A percentile compares a stretch with the other conserved stretches of the same genome.
These are phyloP conservation scores for Camelina laxa DNA, from an alignment of 345 rosid genomes.

Conservation along the genomic window DNA sequence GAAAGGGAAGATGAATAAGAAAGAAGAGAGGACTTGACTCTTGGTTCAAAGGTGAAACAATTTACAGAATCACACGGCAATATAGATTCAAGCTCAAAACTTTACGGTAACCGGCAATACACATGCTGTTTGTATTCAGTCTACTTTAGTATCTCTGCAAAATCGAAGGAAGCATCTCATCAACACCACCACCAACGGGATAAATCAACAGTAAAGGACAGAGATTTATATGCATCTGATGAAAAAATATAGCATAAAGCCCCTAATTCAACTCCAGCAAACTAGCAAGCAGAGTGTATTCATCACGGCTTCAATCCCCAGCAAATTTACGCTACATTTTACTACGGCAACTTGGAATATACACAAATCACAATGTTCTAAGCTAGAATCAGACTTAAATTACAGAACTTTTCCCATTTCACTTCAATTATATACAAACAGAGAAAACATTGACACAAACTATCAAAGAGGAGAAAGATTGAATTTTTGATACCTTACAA, in stretches of 20 bases:
- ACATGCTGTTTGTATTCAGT: conserved; percentile 55
- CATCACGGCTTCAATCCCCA: not conserved
- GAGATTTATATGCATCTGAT: not conserved
- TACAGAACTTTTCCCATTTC: not conserved
- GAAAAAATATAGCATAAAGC: too few species aligned
- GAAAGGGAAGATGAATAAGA: conserved; percentile 18
- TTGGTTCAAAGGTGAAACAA: not conserved
- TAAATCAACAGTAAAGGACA: conserved; percentile 11
- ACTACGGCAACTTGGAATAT: conserved; percentile 1
- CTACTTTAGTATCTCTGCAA: conserved; percentile 34
- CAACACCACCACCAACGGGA: conserved; percentile 28
- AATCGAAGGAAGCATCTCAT: conserved; percentile 31
- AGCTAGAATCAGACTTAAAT: conserved; percentile 5
- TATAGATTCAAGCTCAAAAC: conserved; percentile 68
- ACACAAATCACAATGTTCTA: conserved; percentile 13
- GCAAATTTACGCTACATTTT: not conserved
- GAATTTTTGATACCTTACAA: conserved; percentile 33
- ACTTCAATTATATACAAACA: not conserved
- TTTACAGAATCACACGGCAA: conserved; percentile 89
- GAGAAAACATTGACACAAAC: conserved; percentile 2
- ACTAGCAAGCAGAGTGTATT: conserved; percentile 21
- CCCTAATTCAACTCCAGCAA: not conserved
- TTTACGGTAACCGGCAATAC: conserved; percentile 65
- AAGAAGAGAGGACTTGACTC: conserved; percentile 25
- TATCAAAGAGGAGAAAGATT: not conserved